Base-by-base conservation (phyloP, 768 basidiomycete species). In the Lentinula lateritia region DNA sequence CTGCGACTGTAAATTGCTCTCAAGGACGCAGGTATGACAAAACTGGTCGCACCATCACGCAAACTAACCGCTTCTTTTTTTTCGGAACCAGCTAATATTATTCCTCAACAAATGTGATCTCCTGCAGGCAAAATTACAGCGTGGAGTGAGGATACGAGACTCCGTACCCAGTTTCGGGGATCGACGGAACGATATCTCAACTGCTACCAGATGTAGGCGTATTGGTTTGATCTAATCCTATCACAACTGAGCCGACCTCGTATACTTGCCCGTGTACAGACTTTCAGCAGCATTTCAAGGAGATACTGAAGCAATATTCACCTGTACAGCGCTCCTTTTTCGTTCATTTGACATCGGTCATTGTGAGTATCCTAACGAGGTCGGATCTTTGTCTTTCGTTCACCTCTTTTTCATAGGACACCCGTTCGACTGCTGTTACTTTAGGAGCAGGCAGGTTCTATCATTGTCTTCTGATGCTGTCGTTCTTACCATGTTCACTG, bases 281-380 rank as follows among this genome's bases (percentile, higher is more conserved):
- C 71, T 90, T 93, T 72, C 85, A 87, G 65, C 83, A 87, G 61
- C 89, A 91, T 68, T 92, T 93, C 72, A 89, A 83, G 68, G 90
- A 92, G 58, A 88, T 90, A 41, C 79, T 80, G 50, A 84, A 80
- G 64, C 77, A 79, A 48, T 74, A 80, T 64, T 90, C 90, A 0
- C 86, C 88, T 12, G 77, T 82, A 28, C 80, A 82, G 45, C 81
- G 90, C 5, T 81, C 84, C 0, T 90, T 90, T 71, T 88, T 84
- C 65, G 79, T 86, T 57, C 87, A 91, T 75, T 77, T 88, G 42
- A 92, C 90, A 39, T 88, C 89, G 54, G 88, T 91, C 54, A 83
- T 92, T 64, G 90, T 92, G 69, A 72, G 88, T 79, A 64, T 54
- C 42, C 3, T 56, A 36, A 41, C 18, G 46, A 53, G 38, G 28